phyloP scores from a whole-genome alignment of 768 basidiomycete species.

The Albatrellus ellisii region DNA sequence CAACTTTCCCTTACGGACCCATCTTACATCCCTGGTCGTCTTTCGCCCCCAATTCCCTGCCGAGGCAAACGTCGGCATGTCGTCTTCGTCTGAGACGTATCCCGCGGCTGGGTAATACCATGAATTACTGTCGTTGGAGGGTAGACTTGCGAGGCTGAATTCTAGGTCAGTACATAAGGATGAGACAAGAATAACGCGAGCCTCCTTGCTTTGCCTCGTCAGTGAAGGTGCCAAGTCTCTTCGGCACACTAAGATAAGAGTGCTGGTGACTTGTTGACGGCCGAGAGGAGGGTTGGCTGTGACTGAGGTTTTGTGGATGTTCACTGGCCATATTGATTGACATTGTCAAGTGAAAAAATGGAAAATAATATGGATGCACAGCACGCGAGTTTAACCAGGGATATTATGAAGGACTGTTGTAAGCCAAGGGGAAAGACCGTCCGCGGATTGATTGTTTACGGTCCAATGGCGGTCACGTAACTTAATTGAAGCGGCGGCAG shows the following conservation, averaged over 20 bases:
- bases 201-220: conserved; percentile 7
- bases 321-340: conserved; percentile 14
- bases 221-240: conserved; percentile 8
- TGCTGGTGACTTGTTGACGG: conserved; percentile 12
- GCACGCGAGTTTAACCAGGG: neutral
- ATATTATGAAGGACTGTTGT: neutral
- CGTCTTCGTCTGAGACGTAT: conserved; percentile 50
- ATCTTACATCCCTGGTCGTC: conserved; percentile 58
- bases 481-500: no score
- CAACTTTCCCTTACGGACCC: conserved; percentile 75
- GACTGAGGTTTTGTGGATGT: conserved; percentile 10
- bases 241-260: conserved; percentile 7
- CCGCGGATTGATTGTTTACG: no score
- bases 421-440: neutral
- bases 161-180: neutral
- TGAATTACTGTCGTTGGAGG: conserved; percentile 52
- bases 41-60: conserved; percentile 83
- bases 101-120: conserved; percentile 84
- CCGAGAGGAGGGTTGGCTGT: conserved; percentile 13
- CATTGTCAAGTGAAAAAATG: neutral
- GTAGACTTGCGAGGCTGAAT: conserved; percentile 9
- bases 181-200: neutral
- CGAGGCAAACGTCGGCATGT: conserved; percentile 27
- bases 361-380: neutral
- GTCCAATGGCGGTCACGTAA: no score